phyloP scores from a whole-genome alignment of 2,329 filamentous ascomycete genomes.

The Aspergillus sp. region DNA sequence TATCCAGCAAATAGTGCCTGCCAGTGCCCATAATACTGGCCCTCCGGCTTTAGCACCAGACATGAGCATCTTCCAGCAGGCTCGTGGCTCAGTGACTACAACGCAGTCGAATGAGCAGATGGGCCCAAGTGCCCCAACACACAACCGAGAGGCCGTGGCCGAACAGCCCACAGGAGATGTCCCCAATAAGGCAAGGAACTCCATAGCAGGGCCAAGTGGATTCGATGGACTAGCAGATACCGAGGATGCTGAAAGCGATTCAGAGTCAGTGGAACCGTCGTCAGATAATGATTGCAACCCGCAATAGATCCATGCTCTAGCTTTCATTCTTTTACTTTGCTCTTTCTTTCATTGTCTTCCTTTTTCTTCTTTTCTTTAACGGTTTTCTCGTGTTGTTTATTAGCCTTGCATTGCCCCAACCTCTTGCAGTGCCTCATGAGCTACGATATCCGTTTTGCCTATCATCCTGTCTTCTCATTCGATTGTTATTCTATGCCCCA shows the following conservation, averaged over 20 bases:
- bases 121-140: not conserved
- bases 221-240: not conserved
- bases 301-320: not conserved
- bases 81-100: not conserved
- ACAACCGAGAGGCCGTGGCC: not conserved
- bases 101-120: too few relatives aligned
- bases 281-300: not conserved
- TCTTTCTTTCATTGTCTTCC: too few relatives aligned
- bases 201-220: not conserved
- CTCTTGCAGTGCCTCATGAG: too few relatives aligned
- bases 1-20: not conserved
- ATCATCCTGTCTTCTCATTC: too few relatives aligned
- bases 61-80: slow-evolving; percentile 12
- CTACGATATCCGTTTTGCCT: too few relatives aligned
- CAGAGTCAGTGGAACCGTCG: not conserved
- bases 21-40: slow-evolving; percentile 10
- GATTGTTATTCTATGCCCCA: too few relatives aligned
- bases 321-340: not conserved
- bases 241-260: not conserved
- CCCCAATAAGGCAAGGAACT: not conserved
- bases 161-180: not conserved
- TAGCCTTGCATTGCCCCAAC: too few relatives aligned
- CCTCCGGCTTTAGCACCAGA: slow-evolving; percentile 25
- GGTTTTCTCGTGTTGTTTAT: too few relatives aligned
- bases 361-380: not conserved